Percentiles rank a stretch among this genome's conserved stretches.
phyloP scores from a whole-genome alignment of 805 yeast species.

The Torulaspora microellipsoides region DNA sequence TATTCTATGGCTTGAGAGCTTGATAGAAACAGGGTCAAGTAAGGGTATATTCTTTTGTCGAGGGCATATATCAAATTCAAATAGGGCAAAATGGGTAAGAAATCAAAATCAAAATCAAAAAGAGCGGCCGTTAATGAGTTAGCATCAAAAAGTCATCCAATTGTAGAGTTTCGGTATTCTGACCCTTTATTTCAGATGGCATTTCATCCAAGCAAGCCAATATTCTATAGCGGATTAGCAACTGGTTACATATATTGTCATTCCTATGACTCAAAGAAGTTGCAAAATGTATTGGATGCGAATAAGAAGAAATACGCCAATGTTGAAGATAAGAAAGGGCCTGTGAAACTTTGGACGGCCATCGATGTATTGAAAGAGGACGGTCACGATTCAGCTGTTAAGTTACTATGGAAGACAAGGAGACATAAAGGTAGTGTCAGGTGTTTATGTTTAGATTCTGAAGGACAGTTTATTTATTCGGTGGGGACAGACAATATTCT shows the following conservation, averaged over 20 bases:
- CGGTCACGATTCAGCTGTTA: conserved; percentile 31
- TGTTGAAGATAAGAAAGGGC: conserved; percentile 28
- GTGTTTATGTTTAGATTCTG: conserved; percentile 54
- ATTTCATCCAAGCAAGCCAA: conserved; percentile 69
- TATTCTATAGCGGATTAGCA: conserved; percentile 69
- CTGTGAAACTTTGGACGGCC: conserved; percentile 41
- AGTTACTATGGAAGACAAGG: conserved; percentile 70
- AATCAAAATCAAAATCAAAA: conserved; percentile 14
- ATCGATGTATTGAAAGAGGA: conserved; percentile 12
- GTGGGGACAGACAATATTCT: conserved; percentile 77
- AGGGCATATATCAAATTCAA: too few species aligned
- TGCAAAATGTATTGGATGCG: conserved; percentile 34
- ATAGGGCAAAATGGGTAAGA: conserved; percentile 8
- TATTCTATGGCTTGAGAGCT: background rate
- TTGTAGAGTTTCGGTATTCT: conserved; percentile 37
- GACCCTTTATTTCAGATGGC: conserved; percentile 74
- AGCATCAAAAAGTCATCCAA: conserved; percentile 23
- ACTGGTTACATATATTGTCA: conserved; percentile 70
- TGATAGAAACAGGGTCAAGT: background rate
- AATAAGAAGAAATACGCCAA: conserved; percentile 29
- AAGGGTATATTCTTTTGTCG: too few species aligned
- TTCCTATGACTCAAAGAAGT: conserved; percentile 48
- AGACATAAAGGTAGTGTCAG: conserved; percentile 90
- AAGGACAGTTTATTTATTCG: conserved; percentile 52
- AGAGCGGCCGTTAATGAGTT: conserved; percentile 13